A percentile compares a stretch with the other conserved stretches of the same genome.
These are phyloP conservation scores for Fagus crenata DNA, from an alignment of 306 rosid species.

Conservation along the genomic window DNA sequence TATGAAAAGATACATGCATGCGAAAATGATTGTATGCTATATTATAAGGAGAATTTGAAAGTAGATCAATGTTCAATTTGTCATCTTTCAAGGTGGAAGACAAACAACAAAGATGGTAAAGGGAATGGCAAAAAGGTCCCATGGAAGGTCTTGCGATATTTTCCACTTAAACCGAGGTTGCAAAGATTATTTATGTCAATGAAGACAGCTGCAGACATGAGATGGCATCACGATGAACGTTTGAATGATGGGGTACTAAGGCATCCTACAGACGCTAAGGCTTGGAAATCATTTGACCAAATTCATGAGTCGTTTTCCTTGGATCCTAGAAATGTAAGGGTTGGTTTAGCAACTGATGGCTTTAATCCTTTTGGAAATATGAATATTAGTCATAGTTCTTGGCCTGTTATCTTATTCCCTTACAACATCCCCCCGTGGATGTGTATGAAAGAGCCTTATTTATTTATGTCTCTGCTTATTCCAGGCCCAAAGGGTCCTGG, in stretches of 20 bases:
- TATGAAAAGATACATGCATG: conserved; percentile 2
- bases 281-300: background rate
- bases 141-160: background rate
- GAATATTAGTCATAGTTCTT: background rate
- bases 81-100: background rate
- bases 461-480: background rate
- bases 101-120: background rate
- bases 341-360: background rate
- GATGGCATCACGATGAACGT: background rate
- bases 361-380: background rate
- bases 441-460: too few relatives aligned
- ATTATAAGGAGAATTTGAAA: background rate
- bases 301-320: background rate
- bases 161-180: background rate
- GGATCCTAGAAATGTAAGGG: background rate
- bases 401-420: conserved; percentile 1
- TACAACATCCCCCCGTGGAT: background rate
- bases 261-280: background rate
- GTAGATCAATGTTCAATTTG: background rate
- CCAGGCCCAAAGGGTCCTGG: background rate
- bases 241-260: background rate
- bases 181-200: background rate
- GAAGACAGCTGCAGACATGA: background rate
- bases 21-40: conserved; percentile 4
- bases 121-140: background rate